Conservation (phyloP, 768 basidiomycete genomes). For the Suillus clintonianus region DNA sequence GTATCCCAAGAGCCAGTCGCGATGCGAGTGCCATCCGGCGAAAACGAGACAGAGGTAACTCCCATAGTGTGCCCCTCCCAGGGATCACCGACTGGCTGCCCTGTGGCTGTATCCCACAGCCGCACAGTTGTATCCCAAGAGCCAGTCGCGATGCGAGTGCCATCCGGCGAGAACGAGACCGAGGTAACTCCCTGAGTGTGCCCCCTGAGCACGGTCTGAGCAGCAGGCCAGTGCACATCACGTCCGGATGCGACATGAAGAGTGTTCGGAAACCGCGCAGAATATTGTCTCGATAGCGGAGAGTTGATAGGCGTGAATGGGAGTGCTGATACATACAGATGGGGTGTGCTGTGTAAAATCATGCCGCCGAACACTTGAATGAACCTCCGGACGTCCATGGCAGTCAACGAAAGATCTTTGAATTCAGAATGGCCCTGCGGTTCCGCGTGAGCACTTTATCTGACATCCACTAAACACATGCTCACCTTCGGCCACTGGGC, state of each 20-base stretch:
- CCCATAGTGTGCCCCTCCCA: too few species aligned
- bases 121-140: too few species aligned
- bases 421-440: not conserved
- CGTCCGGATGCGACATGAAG: not conserved
- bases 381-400: slow-evolving; percentile 11
- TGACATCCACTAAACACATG: too few species aligned
- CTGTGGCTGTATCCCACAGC: too few species aligned
- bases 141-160: too few species aligned
- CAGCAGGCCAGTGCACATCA: slow-evolving; percentile 15
- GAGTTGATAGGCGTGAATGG: slow-evolving; percentile 23
- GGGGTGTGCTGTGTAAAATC: slow-evolving; percentile 18
- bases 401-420: not conserved
- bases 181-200: not conserved
- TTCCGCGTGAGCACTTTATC: not conserved
- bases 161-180: too few species aligned
- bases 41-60: too few species aligned
- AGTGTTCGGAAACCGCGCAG: not conserved
- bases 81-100: too few species aligned
- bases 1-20: too few species aligned
- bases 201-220: slow-evolving; percentile 13
- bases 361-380: slow-evolving; percentile 10
- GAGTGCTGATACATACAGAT: slow-evolving; percentile 25
- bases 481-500: not conserved
- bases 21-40: too few species aligned
- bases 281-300: slow-evolving; percentile 10